These are phyloP conservation scores for Fusarium vanettenii DNA, from an alignment of 2,329 filamentous ascomycete genomes.

Conservation along the genomic window DNA sequence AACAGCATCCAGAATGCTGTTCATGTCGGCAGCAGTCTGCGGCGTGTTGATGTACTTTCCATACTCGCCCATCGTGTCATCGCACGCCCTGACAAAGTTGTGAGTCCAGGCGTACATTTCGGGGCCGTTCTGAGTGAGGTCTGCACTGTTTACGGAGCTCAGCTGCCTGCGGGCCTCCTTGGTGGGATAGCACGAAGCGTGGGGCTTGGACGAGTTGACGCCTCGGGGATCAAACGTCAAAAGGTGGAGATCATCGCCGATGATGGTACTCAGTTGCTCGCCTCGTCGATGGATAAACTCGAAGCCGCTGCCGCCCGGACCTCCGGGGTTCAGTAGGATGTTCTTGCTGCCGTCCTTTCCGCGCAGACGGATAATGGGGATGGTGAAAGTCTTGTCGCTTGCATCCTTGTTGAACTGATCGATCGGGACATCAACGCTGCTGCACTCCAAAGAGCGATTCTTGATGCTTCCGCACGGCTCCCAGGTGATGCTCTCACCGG, in stretches of 20 bases:
- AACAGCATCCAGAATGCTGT: conserved; percentile 57
- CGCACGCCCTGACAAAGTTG: conserved; percentile 55
- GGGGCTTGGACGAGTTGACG: conserved; percentile 46
- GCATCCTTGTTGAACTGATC: conserved; percentile 55
- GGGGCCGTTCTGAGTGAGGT: conserved; percentile 48
- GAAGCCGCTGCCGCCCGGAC: conserved; percentile 59
- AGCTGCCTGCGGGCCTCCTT: conserved; percentile 45
- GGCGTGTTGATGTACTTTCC: conserved; percentile 60
- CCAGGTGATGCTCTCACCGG: conserved; percentile 47
- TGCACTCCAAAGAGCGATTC: conserved; percentile 55
- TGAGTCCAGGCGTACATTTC: conserved; percentile 55
- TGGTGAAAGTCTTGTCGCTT: conserved; percentile 53
- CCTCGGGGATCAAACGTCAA: conserved; percentile 61
- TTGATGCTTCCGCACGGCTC: conserved; percentile 51
- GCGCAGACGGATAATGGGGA: conserved; percentile 59
- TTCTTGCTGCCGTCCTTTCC: conserved; percentile 56
- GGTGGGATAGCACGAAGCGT: conserved; percentile 55
- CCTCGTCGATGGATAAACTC: conserved; percentile 51
- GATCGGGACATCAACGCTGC: conserved; percentile 57
- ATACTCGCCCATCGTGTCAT: conserved; percentile 58
- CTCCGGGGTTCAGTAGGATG: conserved; percentile 60
- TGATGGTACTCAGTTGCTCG: conserved; percentile 47
- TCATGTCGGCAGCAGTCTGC: conserved; percentile 64
- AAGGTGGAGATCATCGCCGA: conserved; percentile 59
- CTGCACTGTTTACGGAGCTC: conserved; percentile 36